phyloP scores from a whole-genome alignment of 148 eudicot species.

The Rhododendron ovatum region DNA sequence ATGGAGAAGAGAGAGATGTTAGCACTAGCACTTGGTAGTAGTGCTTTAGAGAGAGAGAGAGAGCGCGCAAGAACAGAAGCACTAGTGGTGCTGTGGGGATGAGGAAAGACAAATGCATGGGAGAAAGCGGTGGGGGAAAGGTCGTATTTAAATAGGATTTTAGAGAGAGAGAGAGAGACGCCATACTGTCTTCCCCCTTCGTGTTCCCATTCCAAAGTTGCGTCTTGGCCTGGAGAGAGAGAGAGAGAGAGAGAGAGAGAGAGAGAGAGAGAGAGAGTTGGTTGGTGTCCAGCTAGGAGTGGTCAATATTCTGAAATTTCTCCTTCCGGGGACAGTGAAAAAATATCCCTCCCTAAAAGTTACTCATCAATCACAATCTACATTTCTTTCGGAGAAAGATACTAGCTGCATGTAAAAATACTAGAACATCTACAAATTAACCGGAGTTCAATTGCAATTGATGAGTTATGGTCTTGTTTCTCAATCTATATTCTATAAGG shows the following conservation, averaged over 20 bases:
- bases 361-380: background rate
- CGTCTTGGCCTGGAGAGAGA: background rate
- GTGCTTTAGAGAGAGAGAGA: constrained; percentile 1
- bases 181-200: background rate
- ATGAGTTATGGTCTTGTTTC: background rate
- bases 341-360: background rate
- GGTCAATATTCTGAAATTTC: background rate
- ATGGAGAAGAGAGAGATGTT: constrained; percentile 17
- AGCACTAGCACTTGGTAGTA: background rate
- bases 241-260: background rate
- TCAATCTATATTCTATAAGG: too few relatives aligned
- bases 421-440: background rate
- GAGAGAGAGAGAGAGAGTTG: background rate
- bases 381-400: background rate
- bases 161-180: constrained; percentile 2
- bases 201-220: background rate
- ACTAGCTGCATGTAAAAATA: too few relatives aligned
- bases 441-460: background rate
- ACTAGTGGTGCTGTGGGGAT: constrained; percentile 1
- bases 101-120: constrained; percentile 39
- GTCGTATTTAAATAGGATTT: constrained; percentile 41
- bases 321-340: background rate
- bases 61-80: background rate
- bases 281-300: background rate
- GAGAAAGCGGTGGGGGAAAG: constrained; percentile 32